Conservation (phyloP, 306 rosid species). For the Cyclanthera cordifolia region DNA sequence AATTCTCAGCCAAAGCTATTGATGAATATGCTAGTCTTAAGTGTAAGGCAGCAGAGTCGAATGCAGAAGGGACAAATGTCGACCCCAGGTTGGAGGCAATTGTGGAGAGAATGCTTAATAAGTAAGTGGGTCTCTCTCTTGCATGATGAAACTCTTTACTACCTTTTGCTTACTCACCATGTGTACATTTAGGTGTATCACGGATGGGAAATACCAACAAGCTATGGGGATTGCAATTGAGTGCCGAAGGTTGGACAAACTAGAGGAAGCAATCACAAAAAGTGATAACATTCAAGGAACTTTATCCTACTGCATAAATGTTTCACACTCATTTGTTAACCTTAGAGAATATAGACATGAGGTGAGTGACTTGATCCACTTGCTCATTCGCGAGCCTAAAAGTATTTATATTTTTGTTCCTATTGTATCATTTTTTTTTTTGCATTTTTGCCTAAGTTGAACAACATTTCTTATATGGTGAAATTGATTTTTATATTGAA, state of each 20-base stretch:
- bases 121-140: constrained; percentile 36
- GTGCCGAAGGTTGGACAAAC: constrained; percentile 94
- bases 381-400: neutral
- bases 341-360: constrained; percentile 87
- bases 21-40: constrained; percentile 88
- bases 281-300: constrained; percentile 92
- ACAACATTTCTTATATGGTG: neutral
- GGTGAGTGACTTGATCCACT: constrained; percentile 29
- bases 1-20: constrained; percentile 77
- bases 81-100: constrained; percentile 92
- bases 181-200: constrained; percentile 51
- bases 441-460: neutral
- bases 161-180: constrained; percentile 10
- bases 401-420: neutral
- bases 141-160: neutral
- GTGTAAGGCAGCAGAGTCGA: constrained; percentile 72
- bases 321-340: constrained; percentile 86
- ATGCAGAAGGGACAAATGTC: constrained; percentile 37
- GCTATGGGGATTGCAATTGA: constrained; percentile 98
- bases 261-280: constrained; percentile 93
- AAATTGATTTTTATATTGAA: neutral
- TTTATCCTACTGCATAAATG: constrained; percentile 70
- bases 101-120: constrained; percentile 91
- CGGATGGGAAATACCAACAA: constrained; percentile 89
- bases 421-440: neutral